These are phyloP conservation scores for Desmodesmus armatus DNA, from an alignment of 139 green algal species.

Conservation along the genomic window DNA sequence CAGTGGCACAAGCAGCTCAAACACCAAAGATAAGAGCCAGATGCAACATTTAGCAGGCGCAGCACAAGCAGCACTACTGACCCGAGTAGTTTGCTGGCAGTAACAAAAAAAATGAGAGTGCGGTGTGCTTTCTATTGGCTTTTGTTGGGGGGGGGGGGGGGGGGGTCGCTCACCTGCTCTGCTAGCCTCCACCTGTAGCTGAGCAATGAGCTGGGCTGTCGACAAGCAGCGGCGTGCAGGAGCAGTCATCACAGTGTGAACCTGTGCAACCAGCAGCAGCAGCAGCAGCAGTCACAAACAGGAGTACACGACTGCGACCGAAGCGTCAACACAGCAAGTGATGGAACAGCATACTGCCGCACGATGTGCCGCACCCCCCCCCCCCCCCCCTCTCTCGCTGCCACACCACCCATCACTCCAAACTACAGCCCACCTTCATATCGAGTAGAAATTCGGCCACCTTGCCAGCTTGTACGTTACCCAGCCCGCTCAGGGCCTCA, in stretches of 20 bases:
- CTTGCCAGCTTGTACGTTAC: slow-evolving; percentile 61
- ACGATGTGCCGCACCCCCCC: not conserved
- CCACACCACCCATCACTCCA: not conserved
- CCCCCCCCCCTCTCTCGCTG: not conserved
- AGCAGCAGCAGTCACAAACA: not conserved
- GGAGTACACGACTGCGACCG: too few relatives aligned
- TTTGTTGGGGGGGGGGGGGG: too few relatives aligned
- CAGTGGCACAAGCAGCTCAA: too few relatives aligned
- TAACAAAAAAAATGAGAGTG: not conserved
- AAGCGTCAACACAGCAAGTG: not conserved
- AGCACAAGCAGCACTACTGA: not conserved
- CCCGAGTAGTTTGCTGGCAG: not conserved
- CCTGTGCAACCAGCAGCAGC: slow-evolving; percentile 46
- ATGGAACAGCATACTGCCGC: not conserved
- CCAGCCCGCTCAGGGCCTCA: slow-evolving; percentile 55
- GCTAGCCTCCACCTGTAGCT: slow-evolving; percentile 45
- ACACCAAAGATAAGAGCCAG: not conserved
- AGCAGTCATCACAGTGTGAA: slow-evolving; percentile 58
- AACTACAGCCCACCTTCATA: slow-evolving; percentile 47
- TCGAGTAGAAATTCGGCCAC: slow-evolving; percentile 61
- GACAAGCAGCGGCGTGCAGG: slow-evolving; percentile 44
- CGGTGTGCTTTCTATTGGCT: too few relatives aligned
- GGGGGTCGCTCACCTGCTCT: too few relatives aligned
- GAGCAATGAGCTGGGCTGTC: slow-evolving; percentile 47
- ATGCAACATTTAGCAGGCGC: not conserved